A percentile compares a stretch with the other conserved stretches of the same genome.
Evolutionary conservation across 768 basidiomycete genomes (phyloP).

Genomic region (Podaxis sp.): DNA sequence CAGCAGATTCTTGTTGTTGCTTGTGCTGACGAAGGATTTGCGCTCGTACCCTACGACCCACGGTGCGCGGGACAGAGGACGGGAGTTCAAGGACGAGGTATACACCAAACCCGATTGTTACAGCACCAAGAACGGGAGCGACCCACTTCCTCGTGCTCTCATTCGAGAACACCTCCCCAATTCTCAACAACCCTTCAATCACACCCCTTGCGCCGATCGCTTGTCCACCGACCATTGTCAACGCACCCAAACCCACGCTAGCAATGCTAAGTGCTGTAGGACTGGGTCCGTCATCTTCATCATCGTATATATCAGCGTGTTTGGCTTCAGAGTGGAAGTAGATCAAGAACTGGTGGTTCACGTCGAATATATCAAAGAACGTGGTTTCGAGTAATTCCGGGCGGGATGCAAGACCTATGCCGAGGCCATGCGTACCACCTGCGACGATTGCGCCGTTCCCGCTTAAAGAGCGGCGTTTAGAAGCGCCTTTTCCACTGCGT

Average conservation of each 20-base stretch:
- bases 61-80: constrained; percentile 80
- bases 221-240: constrained; percentile 89
- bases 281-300: constrained; percentile 32
- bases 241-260: constrained; percentile 77
- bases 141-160: constrained; percentile 83
- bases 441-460: constrained; percentile 59
- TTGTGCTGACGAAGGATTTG: constrained; percentile 41
- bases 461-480: constrained; percentile 36
- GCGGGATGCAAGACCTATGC: constrained; percentile 77
- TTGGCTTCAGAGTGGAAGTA: constrained; percentile 52
- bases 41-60: constrained; percentile 79
- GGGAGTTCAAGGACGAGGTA: constrained; percentile 91
- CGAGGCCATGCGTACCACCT: constrained; percentile 77
- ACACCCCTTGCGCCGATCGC: constrained; percentile 71
- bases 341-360: constrained; percentile 73
- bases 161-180: constrained; percentile 79
- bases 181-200: constrained; percentile 73
- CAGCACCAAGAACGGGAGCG: constrained; percentile 79
- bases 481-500: constrained; percentile 38
- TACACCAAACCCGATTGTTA: constrained; percentile 66
- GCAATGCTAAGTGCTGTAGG: constrained; percentile 70
- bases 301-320: constrained; percentile 17
- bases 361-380: constrained; percentile 83
- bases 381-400: constrained; percentile 77
- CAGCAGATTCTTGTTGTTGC: neutral